Evolutionary conservation across 139 green algal species (phyloP), one percentile per base, ranked within the genome.

Genomic region (Pleodorina starrii): DNA sequence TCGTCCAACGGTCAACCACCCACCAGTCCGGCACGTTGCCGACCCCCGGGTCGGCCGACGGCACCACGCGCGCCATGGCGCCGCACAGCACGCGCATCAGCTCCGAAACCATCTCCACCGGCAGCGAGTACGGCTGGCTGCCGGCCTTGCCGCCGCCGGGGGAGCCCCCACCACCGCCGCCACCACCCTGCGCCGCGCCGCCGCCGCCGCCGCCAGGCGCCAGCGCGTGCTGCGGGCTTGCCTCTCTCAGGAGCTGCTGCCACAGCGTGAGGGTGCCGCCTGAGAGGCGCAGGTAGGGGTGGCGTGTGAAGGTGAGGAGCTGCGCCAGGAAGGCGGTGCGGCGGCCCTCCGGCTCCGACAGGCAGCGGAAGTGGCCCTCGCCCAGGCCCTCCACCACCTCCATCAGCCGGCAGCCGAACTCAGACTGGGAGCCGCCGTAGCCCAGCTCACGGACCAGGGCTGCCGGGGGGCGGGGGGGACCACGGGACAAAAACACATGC

Each of bases 231-330:
- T 48, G 23, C 5, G 75, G 59, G 6, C 77, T 66, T 6, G 90
- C 92, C 76, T 94, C 92, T 16, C 90, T 80, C 83, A 96, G 77
- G 29, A 93, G 81, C 89, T 84, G 81, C 19, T 84, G 75, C 96
- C 96, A 98, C 32, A 97, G 89, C 19, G 91, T 87, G n/a, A 98
- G 92, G 1, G 93, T 92, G 14, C 82, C 82, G n/a, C 44, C 60
- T 10, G 95, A 91, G 27, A 97, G 89, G 36, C 89, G 94, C 76
- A 95, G 90, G 93, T 96, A 95, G 23, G 92, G 90, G 78, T 97
- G 94, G 63, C 91, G 90, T 4, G 92, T 93, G 86, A 98, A 95
- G 12, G 83, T 87, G 32, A 98, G 87, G 93, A 84, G 38, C 82
- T 69, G 60, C n/a, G 82, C 60, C 44, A 88, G 82, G 66, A 80